A percentile compares a stretch with the other conserved stretches of the same genome.
Evolutionary conservation across 805 yeast genomes (phyloP).

Genomic region (Kuraishia capsulata): DNA sequence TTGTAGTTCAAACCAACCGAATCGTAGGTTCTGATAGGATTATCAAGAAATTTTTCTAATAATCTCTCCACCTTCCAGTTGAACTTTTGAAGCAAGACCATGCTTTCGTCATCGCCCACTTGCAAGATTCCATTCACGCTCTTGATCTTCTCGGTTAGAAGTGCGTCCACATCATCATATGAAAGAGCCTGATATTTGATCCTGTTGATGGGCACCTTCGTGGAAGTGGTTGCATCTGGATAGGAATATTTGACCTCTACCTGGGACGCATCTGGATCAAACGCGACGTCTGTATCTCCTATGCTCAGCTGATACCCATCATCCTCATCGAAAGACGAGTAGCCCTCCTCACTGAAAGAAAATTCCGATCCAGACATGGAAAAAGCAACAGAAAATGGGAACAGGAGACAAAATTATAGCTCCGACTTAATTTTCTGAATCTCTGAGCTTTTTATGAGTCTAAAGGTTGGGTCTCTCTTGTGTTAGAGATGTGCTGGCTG

Average conservation of each 20-base stretch:
- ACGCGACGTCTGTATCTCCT: neutral
- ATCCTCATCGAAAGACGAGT: neutral
- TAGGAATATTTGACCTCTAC: neutral
- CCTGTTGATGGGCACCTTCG: slow-evolving; percentile 8
- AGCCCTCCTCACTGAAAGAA: neutral
- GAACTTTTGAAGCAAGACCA: slow-evolving; percentile 35
- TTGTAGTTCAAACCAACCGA: slow-evolving; percentile 20
- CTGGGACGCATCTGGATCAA: neutral
- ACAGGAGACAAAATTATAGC: too few species aligned
- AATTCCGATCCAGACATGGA: neutral
- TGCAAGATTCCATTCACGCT: slow-evolving; percentile 28
- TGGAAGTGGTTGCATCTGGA: neutral
- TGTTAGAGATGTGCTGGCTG: too few species aligned
- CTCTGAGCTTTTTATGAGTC: too few species aligned
- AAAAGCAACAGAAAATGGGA: too few species aligned
- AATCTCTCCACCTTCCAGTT: slow-evolving; percentile 54
- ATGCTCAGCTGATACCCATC: neutral
- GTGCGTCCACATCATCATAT: slow-evolving; percentile 21
- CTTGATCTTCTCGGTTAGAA: slow-evolving; percentile 17
- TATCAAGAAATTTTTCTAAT: slow-evolving; percentile 34
- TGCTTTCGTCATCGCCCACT: slow-evolving; percentile 27
- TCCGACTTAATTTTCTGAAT: too few species aligned
- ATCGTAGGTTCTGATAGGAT: slow-evolving; percentile 16
- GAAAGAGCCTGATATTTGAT: slow-evolving; percentile 17
- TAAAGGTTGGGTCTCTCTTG: too few species aligned